Conservation (phyloP, 179 eudicot genomes). For the Corrigiola litoralis region DNA sequence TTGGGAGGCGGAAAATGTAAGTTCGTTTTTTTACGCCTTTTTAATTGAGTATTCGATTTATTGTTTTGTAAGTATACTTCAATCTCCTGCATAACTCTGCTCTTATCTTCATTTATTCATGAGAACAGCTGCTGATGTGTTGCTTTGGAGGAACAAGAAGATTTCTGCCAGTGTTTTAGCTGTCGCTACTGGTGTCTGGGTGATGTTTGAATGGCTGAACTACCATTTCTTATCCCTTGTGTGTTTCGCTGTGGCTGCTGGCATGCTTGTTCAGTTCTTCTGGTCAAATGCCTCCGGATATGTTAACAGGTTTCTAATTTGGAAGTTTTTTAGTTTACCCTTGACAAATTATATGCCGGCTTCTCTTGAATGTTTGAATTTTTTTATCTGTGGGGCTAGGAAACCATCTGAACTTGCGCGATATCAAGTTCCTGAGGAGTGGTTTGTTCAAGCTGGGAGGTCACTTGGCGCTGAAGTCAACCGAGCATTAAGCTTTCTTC, state of each 20-base stretch:
- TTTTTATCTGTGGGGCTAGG: conserved; percentile 30
- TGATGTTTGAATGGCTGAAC: conserved; percentile 88
- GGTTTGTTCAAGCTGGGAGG: conserved; percentile 56
- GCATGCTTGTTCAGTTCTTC: conserved; percentile 67
- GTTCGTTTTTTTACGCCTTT: conserved; percentile 10
- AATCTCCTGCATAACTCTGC: neutral
- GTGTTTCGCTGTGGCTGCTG: conserved; percentile 52
- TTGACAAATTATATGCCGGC: neutral
- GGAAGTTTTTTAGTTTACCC: neutral
- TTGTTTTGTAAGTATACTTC: neutral
- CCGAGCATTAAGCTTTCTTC: conserved; percentile 51
- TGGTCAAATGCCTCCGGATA: conserved; percentile 76
- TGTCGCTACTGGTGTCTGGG: conserved; percentile 79
- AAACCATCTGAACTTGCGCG: conserved; percentile 57
- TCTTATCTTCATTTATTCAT: conserved; percentile 11
- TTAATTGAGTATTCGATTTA: neutral
- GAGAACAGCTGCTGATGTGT: conserved; percentile 84
- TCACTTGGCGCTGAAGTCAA: conserved; percentile 63
- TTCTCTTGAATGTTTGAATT: neutral
- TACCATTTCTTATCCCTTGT: conserved; percentile 66
- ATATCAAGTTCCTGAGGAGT: conserved; percentile 58
- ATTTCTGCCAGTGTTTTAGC: conserved; percentile 70
- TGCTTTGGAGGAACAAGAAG: conserved; percentile 98
- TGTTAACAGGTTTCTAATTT: conserved; percentile 46
- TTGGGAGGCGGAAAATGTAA: conserved; percentile 94